phyloP scores from a whole-genome alignment of 1,284 basidiomycete species.

The Kwoniella shivajii region DNA sequence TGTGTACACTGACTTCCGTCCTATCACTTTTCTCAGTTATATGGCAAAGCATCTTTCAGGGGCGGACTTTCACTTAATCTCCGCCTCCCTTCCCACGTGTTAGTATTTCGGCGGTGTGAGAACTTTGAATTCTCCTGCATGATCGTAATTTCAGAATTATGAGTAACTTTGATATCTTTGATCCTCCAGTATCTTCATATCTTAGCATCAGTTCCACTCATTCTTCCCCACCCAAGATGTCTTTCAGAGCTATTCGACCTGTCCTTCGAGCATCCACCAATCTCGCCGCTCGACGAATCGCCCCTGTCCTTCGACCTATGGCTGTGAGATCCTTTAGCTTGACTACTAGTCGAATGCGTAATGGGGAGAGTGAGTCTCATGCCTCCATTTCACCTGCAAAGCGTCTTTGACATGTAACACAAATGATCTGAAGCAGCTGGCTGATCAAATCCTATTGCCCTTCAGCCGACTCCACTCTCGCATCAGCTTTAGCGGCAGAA shows the following conservation, averaged over 20 bases:
- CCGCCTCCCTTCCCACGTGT: too few species aligned
- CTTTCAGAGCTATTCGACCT: constrained; percentile 36
- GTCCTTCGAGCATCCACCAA: constrained; percentile 26
- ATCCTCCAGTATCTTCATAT: not conserved
- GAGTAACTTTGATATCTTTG: too few species aligned
- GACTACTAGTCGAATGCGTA: constrained; percentile 36
- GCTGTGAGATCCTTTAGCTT: constrained; percentile 31
- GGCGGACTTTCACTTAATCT: too few species aligned
- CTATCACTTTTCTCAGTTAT: too few species aligned
- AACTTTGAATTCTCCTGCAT: not conserved
- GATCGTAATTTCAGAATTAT: too few species aligned
- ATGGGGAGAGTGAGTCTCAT: constrained; percentile 49
- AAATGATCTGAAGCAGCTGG: not conserved
- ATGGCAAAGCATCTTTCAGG: too few species aligned
- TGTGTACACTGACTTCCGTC: too few species aligned
- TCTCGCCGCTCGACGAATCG: constrained; percentile 21
- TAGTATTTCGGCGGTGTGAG: too few species aligned
- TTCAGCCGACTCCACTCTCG: constrained; percentile 56
- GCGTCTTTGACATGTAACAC: not conserved
- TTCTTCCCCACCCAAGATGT: too few species aligned
- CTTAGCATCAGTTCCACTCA: not conserved
- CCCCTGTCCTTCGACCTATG: constrained; percentile 5
- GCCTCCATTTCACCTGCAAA: not conserved
- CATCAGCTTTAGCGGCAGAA: constrained; percentile 78
- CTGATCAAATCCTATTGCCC: not conserved